Conservation (phyloP, 371 early-diverging fungal species). For the Haplosporangium sp. region DNA sequence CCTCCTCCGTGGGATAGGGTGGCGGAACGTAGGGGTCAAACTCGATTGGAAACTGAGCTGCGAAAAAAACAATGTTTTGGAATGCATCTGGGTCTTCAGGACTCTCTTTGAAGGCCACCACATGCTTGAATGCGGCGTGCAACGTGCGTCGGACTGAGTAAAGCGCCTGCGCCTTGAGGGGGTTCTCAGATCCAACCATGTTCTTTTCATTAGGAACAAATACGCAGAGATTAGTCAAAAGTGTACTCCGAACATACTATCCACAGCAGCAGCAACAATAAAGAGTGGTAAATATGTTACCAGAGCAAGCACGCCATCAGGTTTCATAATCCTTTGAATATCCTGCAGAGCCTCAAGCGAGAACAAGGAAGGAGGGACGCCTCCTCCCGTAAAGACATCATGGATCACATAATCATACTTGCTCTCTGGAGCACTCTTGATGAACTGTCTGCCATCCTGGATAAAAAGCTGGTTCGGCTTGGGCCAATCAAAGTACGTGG, state of each 20-base stretch:
- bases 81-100: constrained; percentile 32
- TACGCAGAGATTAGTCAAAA: not conserved
- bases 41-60: constrained; percentile 63
- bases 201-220: constrained; percentile 52
- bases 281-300: constrained; percentile 39
- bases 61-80: constrained; percentile 71
- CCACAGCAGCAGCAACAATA: not conserved
- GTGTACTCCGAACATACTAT: not conserved
- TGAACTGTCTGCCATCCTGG: constrained; percentile 76
- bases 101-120: constrained; percentile 67
- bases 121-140: constrained; percentile 63
- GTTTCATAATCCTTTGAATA: constrained; percentile 70
- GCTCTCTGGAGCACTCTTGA: constrained; percentile 58
- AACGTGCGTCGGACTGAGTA: constrained; percentile 64
- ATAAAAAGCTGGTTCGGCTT: constrained; percentile 62
- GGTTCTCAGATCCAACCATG: constrained; percentile 66
- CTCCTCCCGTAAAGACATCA: constrained; percentile 90
- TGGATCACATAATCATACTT: constrained; percentile 86
- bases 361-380: constrained; percentile 74
- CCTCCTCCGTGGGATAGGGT: constrained; percentile 29
- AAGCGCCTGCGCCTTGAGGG: constrained; percentile 58
- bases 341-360: constrained; percentile 71
- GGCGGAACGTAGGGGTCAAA: constrained; percentile 56
- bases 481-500: constrained; percentile 72
- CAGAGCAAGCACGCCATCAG: constrained; percentile 82